These are phyloP conservation scores for Adansonia gregorii DNA, from an alignment of 441 rosid species.

Conservation along the genomic window DNA sequence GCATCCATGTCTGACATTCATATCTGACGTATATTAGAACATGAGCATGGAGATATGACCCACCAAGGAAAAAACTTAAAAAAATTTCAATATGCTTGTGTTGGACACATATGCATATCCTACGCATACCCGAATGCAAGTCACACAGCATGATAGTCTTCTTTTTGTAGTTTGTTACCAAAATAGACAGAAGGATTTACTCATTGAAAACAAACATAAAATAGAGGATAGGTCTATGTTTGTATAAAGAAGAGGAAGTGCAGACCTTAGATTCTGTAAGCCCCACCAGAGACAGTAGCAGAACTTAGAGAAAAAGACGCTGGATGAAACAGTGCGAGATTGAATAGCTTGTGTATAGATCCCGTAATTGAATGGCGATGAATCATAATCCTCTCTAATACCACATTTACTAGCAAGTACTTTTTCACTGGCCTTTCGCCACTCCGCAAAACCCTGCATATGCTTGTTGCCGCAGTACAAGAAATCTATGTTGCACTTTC, in stretches of 20 bases:
- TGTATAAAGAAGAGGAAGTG: neutral
- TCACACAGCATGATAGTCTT: too few species aligned
- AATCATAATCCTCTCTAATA: conserved; percentile 32
- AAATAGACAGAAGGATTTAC: too few species aligned
- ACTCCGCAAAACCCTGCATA: conserved; percentile 43
- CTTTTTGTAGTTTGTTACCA: too few species aligned
- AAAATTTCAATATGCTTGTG: too few species aligned
- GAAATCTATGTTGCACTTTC: conserved; percentile 48
- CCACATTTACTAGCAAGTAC: conserved; percentile 48
- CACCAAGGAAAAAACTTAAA: too few species aligned
- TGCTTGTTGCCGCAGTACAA: conserved; percentile 72
- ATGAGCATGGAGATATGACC: too few species aligned
- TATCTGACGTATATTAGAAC: too few species aligned
- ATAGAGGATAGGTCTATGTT: neutral
- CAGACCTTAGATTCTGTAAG: conserved; percentile 84
- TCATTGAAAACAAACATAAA: too few species aligned
- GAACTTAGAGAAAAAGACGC: conserved; percentile 61
- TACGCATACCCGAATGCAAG: too few species aligned
- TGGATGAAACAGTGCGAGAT: conserved; percentile 61
- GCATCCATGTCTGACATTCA: too few species aligned
- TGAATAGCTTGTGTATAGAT: conserved; percentile 76
- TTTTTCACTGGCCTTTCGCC: conserved; percentile 51
- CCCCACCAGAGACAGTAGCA: conserved; percentile 96
- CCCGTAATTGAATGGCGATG: conserved; percentile 61
- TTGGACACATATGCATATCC: too few species aligned